Evolutionary conservation across 1,284 basidiomycete genomes (phyloP).

Genomic region (Omphalotus olearius): DNA sequence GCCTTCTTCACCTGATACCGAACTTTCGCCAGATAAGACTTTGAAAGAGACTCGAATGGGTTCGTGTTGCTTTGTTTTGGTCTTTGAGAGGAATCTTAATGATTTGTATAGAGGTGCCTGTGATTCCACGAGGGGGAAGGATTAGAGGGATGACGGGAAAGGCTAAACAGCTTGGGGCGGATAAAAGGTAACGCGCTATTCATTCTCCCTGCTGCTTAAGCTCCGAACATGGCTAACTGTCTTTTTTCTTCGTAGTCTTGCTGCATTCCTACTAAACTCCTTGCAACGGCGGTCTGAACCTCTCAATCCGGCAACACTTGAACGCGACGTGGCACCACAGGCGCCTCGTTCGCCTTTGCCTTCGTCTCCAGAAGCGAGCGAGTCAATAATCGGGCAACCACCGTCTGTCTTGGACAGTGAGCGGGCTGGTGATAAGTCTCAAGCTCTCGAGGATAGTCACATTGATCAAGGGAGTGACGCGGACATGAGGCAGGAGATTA

Average conservation of each 20-base stretch:
- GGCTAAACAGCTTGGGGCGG: constrained; percentile 20
- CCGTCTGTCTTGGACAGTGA: neutral
- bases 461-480: no score
- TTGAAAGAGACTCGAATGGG: constrained; percentile 40
- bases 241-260: neutral
- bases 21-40: constrained; percentile 24
- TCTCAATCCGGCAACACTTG: no score
- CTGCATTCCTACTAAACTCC: constrained; percentile 24
- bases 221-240: neutral
- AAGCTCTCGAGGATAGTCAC: no score
- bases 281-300: neutral
- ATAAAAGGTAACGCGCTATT: constrained; percentile 23
- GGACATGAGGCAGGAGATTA: neutral
- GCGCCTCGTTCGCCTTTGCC: neutral
- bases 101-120: constrained; percentile 29
- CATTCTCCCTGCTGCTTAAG: neutral
- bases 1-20: constrained; percentile 34
- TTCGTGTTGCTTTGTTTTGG: constrained; percentile 13
- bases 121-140: constrained; percentile 26
- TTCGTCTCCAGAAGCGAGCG: neutral
- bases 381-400: neutral
- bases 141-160: constrained; percentile 22
- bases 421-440: neutral
- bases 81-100: no score
- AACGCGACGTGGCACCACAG: neutral